Evolutionary conservation across 176 grass and related monocot species (phyloP), one percentile per base, ranked within the genome.

Genomic region (Triticum turgidum): DNA sequence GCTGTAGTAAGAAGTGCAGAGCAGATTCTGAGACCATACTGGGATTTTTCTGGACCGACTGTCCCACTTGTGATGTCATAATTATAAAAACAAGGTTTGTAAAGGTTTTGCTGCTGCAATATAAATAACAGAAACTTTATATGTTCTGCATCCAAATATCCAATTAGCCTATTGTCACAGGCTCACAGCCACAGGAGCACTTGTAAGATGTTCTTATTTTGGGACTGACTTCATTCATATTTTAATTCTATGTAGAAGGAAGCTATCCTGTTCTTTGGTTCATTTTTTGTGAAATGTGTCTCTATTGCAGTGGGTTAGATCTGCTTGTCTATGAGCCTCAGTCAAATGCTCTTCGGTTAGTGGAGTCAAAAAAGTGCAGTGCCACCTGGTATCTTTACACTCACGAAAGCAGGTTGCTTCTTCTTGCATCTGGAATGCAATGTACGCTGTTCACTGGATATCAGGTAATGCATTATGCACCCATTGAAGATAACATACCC

Each of bases 401-500:
- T 6, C 97, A 98, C 86, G 97, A 98, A 92, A 98, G 97, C 86
- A 86, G 97, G 81, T 86, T 98, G 90, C 82, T 98, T 83, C 92
- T 98, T 92, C 94, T 96, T 89, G 92, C 97, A 67, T 96, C 92
- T 90, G 93, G 93, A 80, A 98, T 96, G 94, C 97, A 98, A 88
- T 96, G 93, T 87, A 91, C 86, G 0, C 68, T 85, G 51, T 96
- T 96, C 84, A 91, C 88, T 73, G 91, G 90, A 73, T 98, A 92
- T 88, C 97, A 98, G 93, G 97, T 96, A 91, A 90, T 71, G 72
- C 69, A 76, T 56, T 30, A 32, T 52, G 73, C 72, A 75, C 34
- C n/a, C 59, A 56, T 81, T 63, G 5, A 17, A 47, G 58, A 67
- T 44, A 75, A 30, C 35, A 74, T 69, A 17, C 77, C 52, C 68